Evolutionary conservation across 371 early-diverging fungal species (phyloP).

Genomic region (Coemansia sp.): DNA sequence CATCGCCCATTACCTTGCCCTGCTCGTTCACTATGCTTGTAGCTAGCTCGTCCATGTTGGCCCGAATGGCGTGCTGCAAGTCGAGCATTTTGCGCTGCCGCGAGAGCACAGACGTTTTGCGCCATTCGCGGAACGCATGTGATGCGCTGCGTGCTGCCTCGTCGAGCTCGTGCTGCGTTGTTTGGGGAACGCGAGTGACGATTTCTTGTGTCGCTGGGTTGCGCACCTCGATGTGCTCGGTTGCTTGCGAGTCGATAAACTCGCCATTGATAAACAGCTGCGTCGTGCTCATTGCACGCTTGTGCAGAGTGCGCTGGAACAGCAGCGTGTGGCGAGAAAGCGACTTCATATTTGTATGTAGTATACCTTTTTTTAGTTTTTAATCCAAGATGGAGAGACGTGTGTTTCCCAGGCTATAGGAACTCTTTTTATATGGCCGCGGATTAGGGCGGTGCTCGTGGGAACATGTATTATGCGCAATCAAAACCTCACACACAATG

Average conservation of each 20-base stretch:
- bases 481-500: neutral
- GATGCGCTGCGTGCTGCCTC: slow-evolving; percentile 76
- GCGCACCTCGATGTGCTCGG: slow-evolving; percentile 84
- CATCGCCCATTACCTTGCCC: slow-evolving; percentile 94
- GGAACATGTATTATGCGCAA: neutral
- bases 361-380: no score
- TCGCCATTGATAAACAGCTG: slow-evolving; percentile 89
- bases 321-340: neutral
- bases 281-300: slow-evolving; percentile 31
- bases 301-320: neutral
- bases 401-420: neutral
- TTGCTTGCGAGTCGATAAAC: slow-evolving; percentile 83
- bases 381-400: no score
- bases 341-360: neutral
- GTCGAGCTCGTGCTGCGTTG: slow-evolving; percentile 81
- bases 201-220: slow-evolving; percentile 96
- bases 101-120: slow-evolving; percentile 76
- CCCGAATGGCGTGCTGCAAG: slow-evolving; percentile 81
- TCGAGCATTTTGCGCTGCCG: slow-evolving; percentile 92
- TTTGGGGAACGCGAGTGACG: slow-evolving; percentile 85
- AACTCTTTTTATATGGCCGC: neutral
- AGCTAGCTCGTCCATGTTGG: slow-evolving; percentile 83
- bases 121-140: slow-evolving; percentile 87
- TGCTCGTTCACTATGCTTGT: slow-evolving; percentile 86
- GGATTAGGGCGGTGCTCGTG: neutral